Evolutionary conservation across 169 alveolate genomes (phyloP).

Genomic region (Plasmodium inui): DNA sequence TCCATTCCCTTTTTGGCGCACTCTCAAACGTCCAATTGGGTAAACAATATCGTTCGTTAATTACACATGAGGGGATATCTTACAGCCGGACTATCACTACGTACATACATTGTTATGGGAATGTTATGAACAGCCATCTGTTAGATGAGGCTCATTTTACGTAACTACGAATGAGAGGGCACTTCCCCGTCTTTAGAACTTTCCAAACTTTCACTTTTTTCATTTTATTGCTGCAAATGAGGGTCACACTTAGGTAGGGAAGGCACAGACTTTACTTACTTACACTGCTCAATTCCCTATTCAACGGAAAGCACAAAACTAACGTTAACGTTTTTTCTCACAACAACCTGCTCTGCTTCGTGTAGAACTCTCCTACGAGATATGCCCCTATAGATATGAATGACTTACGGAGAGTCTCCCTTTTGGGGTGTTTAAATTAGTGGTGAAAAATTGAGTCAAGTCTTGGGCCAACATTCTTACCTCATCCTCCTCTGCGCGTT

Average conservation of each 20-base stretch:
- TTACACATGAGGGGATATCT: neutral
- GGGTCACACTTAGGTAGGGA: neutral
- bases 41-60: neutral
- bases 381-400: neutral
- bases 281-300: neutral
- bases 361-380: neutral
- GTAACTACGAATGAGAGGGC: neutral
- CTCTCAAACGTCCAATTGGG: neutral
- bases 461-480: slow-evolving; percentile 8
- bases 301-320: neutral
- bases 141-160: neutral
- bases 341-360: neutral
- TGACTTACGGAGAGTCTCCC: neutral
- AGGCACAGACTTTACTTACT: neutral
- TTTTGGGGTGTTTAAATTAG: neutral
- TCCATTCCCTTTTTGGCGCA: neutral
- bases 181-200: neutral
- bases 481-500: neutral
- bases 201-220: neutral
- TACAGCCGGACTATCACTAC: neutral
- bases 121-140: neutral
- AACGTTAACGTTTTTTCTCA: neutral
- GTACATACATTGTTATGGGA: neutral
- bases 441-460: neutral
- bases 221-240: neutral